Base-by-base conservation (phyloP, 2,329 filamentous ascomycete genomes). In the Aureobasidium uvarum region DNA sequence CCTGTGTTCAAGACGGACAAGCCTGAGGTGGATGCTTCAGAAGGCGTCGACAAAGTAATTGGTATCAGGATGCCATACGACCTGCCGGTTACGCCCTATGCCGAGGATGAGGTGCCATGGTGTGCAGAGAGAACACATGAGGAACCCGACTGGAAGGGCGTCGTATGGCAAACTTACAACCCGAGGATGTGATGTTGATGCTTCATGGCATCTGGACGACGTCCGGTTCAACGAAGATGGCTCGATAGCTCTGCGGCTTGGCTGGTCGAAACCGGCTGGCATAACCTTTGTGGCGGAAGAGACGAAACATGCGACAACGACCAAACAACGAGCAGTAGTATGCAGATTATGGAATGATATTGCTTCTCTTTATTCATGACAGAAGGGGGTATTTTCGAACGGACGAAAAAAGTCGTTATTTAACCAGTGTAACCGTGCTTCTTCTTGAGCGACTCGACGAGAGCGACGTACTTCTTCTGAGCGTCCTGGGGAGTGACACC, bases 51-150 rank as follows among this genome's bases (percentile, higher is more conserved):
- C 7, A 72, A 78, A 0, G 69, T 87, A 0, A 82, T 96, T 4
- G 90, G 89, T 0, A 78, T 94, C 33, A 83, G 92, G 18, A 87
- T 96, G 77, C 91, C 92, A n/a, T 96, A 96, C 75, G 87, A 87
- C 75, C 77, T 93, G 7, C 92, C 92, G 0, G 75, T 96, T 33
- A 85, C 85, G 56, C 79, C 79, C 7, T 96, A 96, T 71, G 78
- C 74, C 0, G 68, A 76, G 8, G 74, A 77, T 5, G 91, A 96
- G 72, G 78, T 83, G 54, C 92, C 92, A 0, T 96, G 92, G 93
- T 90, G 89, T 67, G 88, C 89, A 3, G 87, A 85, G 1, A 78
- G 81, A 71, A 72, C 72, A 1, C 83, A 93, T 72, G 66, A 67
- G 0, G 83, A 88, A 71, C 85, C 83, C 14, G 91, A 94, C 77